Evolutionary conservation across 768 basidiomycete species (phyloP).

Genomic region (Termitomyces sp.): DNA sequence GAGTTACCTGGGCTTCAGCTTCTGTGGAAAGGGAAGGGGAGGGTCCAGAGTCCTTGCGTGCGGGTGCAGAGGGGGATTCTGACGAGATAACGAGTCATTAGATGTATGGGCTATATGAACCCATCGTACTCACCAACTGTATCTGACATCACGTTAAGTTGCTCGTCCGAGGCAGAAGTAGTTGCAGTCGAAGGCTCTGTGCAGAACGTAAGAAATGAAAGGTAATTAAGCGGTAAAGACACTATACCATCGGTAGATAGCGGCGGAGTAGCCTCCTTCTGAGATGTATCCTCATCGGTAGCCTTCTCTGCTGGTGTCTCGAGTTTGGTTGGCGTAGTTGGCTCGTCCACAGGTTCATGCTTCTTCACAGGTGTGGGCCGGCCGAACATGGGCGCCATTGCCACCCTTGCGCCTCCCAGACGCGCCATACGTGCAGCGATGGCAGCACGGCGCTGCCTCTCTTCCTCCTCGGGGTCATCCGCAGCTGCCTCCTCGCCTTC

Average conservation of each 20-base stretch:
- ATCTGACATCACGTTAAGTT: background rate
- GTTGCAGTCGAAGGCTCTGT: slow-evolving; percentile 9
- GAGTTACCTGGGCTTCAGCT: slow-evolving; percentile 30
- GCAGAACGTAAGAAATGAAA: background rate
- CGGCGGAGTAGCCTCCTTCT: slow-evolving; percentile 2
- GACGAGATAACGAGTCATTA: background rate
- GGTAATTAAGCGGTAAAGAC: background rate
- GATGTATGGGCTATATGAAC: background rate
- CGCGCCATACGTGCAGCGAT: slow-evolving; percentile 93
- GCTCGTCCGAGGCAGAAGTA: slow-evolving; percentile 11
- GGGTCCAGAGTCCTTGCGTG: slow-evolving; percentile 26
- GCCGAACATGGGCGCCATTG: slow-evolving; percentile 76
- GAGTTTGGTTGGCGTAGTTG: slow-evolving; percentile 12
- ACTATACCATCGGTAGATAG: slow-evolving; percentile 10
- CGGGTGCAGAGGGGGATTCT: slow-evolving; percentile 17
- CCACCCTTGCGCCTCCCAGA: slow-evolving; percentile 80
- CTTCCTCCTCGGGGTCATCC: slow-evolving; percentile 64
- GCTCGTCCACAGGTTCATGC: slow-evolving; percentile 28
- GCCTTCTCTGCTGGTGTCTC: background rate
- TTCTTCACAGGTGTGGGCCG: slow-evolving; percentile 39
- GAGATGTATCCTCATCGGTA: slow-evolving; percentile 13
- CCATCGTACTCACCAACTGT: slow-evolving; percentile 10
- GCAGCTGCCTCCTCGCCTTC: slow-evolving; percentile 32
- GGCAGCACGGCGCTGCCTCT: slow-evolving; percentile 77
- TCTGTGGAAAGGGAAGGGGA: slow-evolving; percentile 27